Evolutionary conservation across 2,329 filamentous ascomycete genomes (phyloP), one percentile per base, ranked within the genome.

Genomic region (Penicillium sp.): DNA sequence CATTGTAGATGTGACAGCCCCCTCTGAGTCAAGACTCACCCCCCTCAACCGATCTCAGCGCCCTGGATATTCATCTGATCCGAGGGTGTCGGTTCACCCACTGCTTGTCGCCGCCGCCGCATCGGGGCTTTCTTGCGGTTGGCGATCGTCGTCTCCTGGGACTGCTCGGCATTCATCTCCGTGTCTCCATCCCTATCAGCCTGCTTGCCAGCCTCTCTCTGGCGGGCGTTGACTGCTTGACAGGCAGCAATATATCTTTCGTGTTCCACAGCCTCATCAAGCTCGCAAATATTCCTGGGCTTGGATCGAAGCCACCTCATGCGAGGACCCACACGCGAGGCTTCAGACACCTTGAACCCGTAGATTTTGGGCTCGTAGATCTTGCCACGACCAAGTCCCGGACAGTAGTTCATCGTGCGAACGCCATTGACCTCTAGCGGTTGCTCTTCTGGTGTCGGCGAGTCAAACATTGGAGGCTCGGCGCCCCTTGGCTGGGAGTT

Each of bases 341-440:
- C 77, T 67, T 97, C 93, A 13, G 87, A 91, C 15, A 98, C 93
- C 47, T 86, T 81, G 73, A 98, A 98, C 18, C 93, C 93, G 68
- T 97, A 98, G 63, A 98, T 97, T 53, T 84, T 86, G 43, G 93
- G 89, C 62, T 96, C 88, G 69, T 97, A 97, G 57, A 96, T 87
- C 64, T 83, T 88, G 43, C 81, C 81, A 33, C 73, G 73, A 8
- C 93, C 93, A 2, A 98, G 76, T 1, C 89, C 88, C 0, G 93
- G 90, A 1, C 86, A 90, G 51, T 96, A 84, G 65, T 97, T 98
- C 55, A 82, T 78, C 4, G 86, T 80, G 50, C 87, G 83, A 58
- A 96, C 82, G 58, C 93, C 93, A 64, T 98, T 97, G 57, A 97
- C 81, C 44, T 67, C 64, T 10, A 68, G 47, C 2, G 77, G 76